Percentiles rank a stretch among this genome's conserved stretches.
These are phyloP conservation scores for Ogataea paraovalis DNA, from an alignment of 805 yeast genomes.

Conservation along the genomic window DNA sequence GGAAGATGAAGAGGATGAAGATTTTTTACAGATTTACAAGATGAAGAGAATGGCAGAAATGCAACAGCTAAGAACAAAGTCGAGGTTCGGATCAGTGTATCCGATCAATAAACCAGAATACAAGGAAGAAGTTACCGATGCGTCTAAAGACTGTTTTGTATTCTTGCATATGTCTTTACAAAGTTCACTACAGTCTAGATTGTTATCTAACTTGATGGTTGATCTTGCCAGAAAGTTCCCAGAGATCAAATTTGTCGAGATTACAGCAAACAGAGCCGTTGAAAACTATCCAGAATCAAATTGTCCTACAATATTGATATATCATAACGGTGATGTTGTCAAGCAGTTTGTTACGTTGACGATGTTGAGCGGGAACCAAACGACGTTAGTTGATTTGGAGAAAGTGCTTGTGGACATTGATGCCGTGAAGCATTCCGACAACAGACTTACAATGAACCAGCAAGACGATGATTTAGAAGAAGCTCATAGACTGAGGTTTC, in stretches of 20 bases:
- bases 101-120: conserved; percentile 88
- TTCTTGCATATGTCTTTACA: conserved; percentile 73
- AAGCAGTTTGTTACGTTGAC: conserved; percentile 79
- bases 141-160: conserved; percentile 63
- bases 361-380: conserved; percentile 79
- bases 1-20: conserved; percentile 93
- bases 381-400: conserved; percentile 69
- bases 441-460: conserved; percentile 58
- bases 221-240: conserved; percentile 62
- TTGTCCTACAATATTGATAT: conserved; percentile 87
- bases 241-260: conserved; percentile 88
- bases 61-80: conserved; percentile 48
- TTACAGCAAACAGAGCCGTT: conserved; percentile 85
- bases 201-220: conserved; percentile 55
- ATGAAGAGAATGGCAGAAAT: conserved; percentile 75
- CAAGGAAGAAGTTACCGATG: conserved; percentile 77
- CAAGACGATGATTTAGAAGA: conserved; percentile 54
- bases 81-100: conserved; percentile 68
- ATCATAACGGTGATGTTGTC: conserved; percentile 71
- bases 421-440: conserved; percentile 64
- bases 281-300: conserved; percentile 87
- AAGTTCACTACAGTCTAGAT: conserved; percentile 67
- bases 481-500: conserved; percentile 48
- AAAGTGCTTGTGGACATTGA: conserved; percentile 60
- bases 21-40: conserved; percentile 74